These are phyloP conservation scores for Acer yangbiense DNA, from an alignment of 345 rosid species.

Conservation along the genomic window DNA sequence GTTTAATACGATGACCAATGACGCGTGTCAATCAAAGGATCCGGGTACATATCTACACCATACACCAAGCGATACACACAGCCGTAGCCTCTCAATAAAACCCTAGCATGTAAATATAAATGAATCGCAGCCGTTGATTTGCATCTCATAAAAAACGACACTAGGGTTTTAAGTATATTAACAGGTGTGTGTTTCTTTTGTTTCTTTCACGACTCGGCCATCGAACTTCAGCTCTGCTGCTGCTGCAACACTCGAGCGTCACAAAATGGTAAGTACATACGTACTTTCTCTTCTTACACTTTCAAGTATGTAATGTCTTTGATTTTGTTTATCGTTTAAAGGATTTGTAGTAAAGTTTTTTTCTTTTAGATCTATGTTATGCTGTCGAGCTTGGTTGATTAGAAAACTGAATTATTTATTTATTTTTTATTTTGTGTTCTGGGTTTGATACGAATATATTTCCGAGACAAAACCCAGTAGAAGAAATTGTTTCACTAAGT, in stretches of 20 bases:
- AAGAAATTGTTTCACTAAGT: neutral
- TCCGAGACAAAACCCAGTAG: neutral
- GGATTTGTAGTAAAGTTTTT: neutral
- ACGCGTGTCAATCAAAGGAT: neutral
- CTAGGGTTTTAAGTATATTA: constrained; percentile 43
- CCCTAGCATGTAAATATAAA: neutral
- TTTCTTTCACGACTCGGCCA: neutral
- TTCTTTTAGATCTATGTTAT: neutral
- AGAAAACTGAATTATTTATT: neutral
- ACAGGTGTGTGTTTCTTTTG: neutral
- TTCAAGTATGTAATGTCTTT: neutral
- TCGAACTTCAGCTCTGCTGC: neutral
- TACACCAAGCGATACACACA: neutral
- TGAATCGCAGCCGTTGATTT: constrained; percentile 28
- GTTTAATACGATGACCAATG: neutral
- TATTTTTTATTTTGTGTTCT: neutral
- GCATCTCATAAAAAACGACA: neutral
- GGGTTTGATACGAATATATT: neutral
- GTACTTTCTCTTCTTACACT: neutral
- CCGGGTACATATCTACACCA: neutral
- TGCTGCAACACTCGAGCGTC: constrained; percentile 17
- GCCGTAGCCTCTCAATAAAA: neutral
- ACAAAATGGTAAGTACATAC: constrained; percentile 8
- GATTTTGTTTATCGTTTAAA: neutral
- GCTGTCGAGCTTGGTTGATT: neutral